A percentile compares a stretch with the other conserved stretches of the same genome.
Conservation (phyloP, 805 yeast species). For the Cyberlindnera xylosilytica region DNA sequence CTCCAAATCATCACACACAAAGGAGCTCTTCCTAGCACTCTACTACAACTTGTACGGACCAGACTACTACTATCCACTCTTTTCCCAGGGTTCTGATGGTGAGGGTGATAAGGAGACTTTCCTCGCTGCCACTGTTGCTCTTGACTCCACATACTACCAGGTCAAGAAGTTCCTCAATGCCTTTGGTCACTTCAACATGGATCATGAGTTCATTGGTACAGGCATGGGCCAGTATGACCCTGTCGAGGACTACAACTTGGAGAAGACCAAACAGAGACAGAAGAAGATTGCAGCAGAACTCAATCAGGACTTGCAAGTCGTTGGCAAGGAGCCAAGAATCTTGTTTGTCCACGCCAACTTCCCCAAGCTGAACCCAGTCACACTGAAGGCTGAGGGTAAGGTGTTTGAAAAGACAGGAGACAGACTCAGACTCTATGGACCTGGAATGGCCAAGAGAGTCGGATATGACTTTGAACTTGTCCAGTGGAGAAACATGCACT, state of each 20-base stretch:
- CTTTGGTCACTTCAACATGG: slow-evolving; percentile 46
- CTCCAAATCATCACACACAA: slow-evolving; percentile 52
- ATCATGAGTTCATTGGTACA: slow-evolving; percentile 46
- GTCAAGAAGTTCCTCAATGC: slow-evolving; percentile 55
- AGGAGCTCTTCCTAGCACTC: slow-evolving; percentile 50
- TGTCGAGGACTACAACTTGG: slow-evolving; percentile 43
- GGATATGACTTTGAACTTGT: slow-evolving; percentile 57
- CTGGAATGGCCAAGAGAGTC: slow-evolving; percentile 46
- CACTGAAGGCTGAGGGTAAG: slow-evolving; percentile 40
- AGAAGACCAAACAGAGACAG: slow-evolving; percentile 24
- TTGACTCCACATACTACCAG: slow-evolving; percentile 56
- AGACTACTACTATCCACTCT: slow-evolving; percentile 51
- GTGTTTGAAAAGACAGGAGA: slow-evolving; percentile 41
- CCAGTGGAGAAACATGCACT: slow-evolving; percentile 59
- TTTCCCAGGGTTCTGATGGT: slow-evolving; percentile 54
- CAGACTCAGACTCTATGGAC: slow-evolving; percentile 57
- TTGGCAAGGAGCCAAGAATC: slow-evolving; percentile 28
- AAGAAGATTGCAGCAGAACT: slow-evolving; percentile 14
- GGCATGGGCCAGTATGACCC: slow-evolving; percentile 68
- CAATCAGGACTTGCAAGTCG: slow-evolving; percentile 16
- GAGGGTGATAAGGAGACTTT: slow-evolving; percentile 63
- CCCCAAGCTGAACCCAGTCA: slow-evolving; percentile 66
- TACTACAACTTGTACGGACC: slow-evolving; percentile 64
- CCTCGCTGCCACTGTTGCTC: slow-evolving; percentile 55
- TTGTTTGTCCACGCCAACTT: slow-evolving; percentile 64